Conservation (phyloP, 768 basidiomycete species). For the Tubosaeta sp. region DNA sequence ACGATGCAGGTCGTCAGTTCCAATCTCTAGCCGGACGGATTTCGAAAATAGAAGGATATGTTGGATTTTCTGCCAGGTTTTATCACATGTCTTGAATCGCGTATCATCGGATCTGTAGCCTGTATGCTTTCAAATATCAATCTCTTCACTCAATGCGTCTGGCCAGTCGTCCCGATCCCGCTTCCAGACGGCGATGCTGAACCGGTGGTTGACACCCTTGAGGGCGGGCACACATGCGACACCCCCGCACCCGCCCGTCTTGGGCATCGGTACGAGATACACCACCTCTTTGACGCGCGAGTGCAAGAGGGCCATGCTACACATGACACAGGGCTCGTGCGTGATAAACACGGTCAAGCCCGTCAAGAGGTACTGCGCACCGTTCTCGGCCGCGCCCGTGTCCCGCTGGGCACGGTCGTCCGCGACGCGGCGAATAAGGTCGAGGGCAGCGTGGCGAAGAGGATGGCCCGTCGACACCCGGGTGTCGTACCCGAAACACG, state of each 20-base stretch:
- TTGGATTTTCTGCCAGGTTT: neutral
- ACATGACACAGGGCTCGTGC: conserved; percentile 98
- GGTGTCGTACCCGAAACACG: conserved; percentile 65
- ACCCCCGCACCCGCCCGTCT: conserved; percentile 86
- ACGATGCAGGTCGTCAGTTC: conserved; percentile 1
- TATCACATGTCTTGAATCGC: neutral
- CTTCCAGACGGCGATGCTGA: conserved; percentile 68
- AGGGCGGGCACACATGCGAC: conserved; percentile 71
- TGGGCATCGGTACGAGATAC: conserved; percentile 64
- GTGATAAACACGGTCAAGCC: conserved; percentile 80
- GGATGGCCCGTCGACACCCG: conserved; percentile 67
- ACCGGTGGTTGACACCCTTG: conserved; percentile 88
- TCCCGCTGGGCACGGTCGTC: conserved; percentile 43
- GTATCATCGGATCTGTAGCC: neutral
- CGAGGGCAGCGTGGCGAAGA: conserved; percentile 80
- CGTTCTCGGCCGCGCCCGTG: conserved; percentile 39
- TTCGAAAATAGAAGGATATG: neutral
- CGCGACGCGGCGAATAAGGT: conserved; percentile 64
- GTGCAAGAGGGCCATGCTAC: conserved; percentile 93
- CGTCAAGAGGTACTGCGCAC: conserved; percentile 85
- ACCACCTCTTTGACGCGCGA: conserved; percentile 89
- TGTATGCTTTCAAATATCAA: neutral
- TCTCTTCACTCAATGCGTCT: conserved; percentile 15
- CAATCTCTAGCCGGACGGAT: conserved; percentile 7
- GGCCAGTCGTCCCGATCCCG: conserved; percentile 6